Evolutionary conservation across 1,139 yeast species (phyloP), one percentile per base, ranked within the genome.

Genomic region (Suhomyces panamericanus): DNA sequence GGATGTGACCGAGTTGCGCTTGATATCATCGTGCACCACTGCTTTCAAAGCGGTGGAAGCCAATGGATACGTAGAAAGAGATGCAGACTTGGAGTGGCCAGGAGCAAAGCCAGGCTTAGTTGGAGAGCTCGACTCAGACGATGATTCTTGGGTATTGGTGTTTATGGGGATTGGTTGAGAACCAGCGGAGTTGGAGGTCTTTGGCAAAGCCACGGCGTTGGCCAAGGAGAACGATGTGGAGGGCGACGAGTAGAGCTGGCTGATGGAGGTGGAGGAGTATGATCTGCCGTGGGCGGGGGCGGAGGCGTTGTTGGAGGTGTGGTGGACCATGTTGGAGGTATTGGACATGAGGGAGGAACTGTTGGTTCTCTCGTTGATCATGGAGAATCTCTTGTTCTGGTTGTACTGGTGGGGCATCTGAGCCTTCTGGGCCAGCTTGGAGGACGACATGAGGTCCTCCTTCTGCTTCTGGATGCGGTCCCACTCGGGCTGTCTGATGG

Each of bases 401-500:
- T 42, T 38, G 49, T 43, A 36, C 35, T 43, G 60, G 26, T 35
- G 48, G 16, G 49, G 50, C 14, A 32, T 35, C 15, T 37, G 38
- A 10, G 39, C 29, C 34, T 41, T 32, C 22, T 47, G 28, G 11
- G 43, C 37, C 12, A 16, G 38, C 17, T 32, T 35, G 6, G 47
- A 33, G 24, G 48, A 15, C 16, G 39, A 35, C 13, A 41, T 20
- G 16, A 41, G 35, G 12, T 44, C 48, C 7, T 55, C 61, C 44
- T 62, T 63, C 36, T 59, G 74, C 34, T 67, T 63, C 52, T 75
- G 74, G 47, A 76, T 69, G 47, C 73, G 73, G 60, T 93, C 98
- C 97, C 97, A 93, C 62, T 91, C 96, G 5, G 79, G 78, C 44
- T 96, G 96, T 32, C 95, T 80, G 28, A 90, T 85, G 0, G 95